A percentile compares a stretch with the other conserved stretches of the same genome.
phyloP scores from a whole-genome alignment of 331 rosid species.

The Quercus lobata region DNA sequence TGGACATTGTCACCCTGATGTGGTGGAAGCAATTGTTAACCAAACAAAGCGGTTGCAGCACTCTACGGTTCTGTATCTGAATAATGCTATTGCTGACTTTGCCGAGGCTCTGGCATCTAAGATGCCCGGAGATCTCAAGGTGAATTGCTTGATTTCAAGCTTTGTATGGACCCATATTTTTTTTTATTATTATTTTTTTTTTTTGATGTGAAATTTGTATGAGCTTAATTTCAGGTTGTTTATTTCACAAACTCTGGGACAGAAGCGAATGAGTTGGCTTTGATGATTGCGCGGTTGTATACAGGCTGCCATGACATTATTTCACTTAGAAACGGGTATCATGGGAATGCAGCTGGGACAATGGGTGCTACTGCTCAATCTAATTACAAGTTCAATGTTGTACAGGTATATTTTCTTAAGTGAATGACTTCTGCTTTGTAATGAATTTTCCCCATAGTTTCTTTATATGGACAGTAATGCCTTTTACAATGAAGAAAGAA shows the following conservation, averaged over 20 bases:
- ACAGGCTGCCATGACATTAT: conserved; percentile 40
- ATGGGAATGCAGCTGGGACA: conserved; percentile 45
- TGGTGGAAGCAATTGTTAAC: conserved; percentile 38
- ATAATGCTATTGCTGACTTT: conserved; percentile 36
- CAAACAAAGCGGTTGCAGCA: conserved; percentile 43
- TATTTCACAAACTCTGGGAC: conserved; percentile 52
- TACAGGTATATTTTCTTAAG: conserved; percentile 28
- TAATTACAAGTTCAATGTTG: conserved; percentile 39
- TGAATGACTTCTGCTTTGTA: background rate
- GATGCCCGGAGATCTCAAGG: conserved; percentile 42
- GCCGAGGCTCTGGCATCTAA: conserved; percentile 43
- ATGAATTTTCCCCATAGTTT: background rate
- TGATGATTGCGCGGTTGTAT: conserved; percentile 43
- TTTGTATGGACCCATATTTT: background rate
- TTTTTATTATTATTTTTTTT: no score
- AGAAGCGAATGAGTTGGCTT: conserved; percentile 49
- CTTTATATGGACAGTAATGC: background rate
- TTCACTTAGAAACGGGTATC: conserved; percentile 54
- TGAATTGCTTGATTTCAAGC: background rate
- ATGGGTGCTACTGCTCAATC: conserved; percentile 42
- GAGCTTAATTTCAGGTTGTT: conserved; percentile 24
- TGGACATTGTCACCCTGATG: conserved; percentile 48
- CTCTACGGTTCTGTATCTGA: conserved; percentile 40
- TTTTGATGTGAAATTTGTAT: background rate
- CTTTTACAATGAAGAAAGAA: background rate